Base-by-base conservation (phyloP, 352 stramenopile species). In the Pseudoperonospora humuli region DNA sequence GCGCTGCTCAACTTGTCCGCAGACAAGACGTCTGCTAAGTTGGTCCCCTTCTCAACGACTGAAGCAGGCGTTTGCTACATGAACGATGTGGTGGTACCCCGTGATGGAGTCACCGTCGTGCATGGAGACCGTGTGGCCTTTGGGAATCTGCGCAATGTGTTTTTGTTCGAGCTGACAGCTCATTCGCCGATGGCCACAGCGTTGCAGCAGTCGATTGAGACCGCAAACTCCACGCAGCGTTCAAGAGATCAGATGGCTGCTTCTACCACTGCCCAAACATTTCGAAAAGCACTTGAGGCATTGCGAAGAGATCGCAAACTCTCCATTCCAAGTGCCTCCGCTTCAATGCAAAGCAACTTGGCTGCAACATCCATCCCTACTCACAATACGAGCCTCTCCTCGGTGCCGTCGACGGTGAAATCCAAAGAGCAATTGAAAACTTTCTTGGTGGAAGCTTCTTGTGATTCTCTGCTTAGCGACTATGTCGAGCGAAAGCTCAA, bases 401-500 rank as follows among this genome's bases (percentile, higher is more conserved):
- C n/a, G n/a, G n/a, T n/a, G n/a, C n/a, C n/a, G n/a, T n/a, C n/a
- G n/a, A n/a, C n/a, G n/a, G n/a, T n/a, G n/a, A n/a, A n/a, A n/a
- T n/a, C n/a, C n/a, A n/a, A 54, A 5, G 43, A 61, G 0, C 61
- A 75, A 17, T 45, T 87, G 3, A 48, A 50, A 15, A 50, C 55
- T 23, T 76, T 82, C 39, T 42, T 84, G 27, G 17, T 66, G 5
- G 61, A 86, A 13, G 67, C 75, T 3, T n/a, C n/a, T n/a, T n/a
- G n/a, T n/a, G n/a, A n/a, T n/a, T n/a, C n/a, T n/a, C n/a, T n/a
- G n/a, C n/a, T n/a, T n/a, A 70, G 61, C 21, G 72, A 84, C 14
- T 86, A 77, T 21, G 68, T 87, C 7, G 77, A 86, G 31, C 65
- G 70, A 3, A 84, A n/a, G n/a, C n/a, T n/a, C n/a, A n/a, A n/a